Conservation (phyloP, 1,139 yeast genomes). For the Saccharomyces hybrid region DNA sequence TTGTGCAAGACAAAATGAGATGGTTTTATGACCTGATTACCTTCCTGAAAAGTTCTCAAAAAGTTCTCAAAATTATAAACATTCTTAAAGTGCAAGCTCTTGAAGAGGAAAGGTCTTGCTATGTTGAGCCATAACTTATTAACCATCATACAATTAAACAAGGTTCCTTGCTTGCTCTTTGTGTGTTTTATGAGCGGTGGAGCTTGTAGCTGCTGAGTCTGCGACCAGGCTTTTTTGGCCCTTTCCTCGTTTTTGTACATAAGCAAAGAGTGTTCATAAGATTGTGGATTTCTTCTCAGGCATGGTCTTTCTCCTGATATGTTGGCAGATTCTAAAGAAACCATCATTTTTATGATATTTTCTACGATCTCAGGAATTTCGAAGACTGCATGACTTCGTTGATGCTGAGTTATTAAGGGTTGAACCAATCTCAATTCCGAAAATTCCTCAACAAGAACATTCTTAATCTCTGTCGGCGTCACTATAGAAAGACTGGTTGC, state of each 20-base stretch:
- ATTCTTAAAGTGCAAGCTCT: conserved; percentile 48
- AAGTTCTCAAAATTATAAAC: conserved; percentile 44
- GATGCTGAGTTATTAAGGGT: not conserved
- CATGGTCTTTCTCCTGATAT: conserved; percentile 44
- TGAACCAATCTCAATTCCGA: conserved; percentile 8
- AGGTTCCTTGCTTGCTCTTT: conserved; percentile 22
- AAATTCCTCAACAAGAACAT: conserved; percentile 6
- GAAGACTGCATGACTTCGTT: conserved; percentile 44
- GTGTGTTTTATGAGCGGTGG: conserved; percentile 1
- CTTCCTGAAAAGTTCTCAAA: conserved; percentile 15
- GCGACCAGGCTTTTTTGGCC: conserved; percentile 48
- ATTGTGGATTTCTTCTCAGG: conserved; percentile 57
- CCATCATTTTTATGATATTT: conserved; percentile 54
- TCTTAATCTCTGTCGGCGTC: not conserved
- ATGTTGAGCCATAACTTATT: conserved; percentile 57
- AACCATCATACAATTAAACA: conserved; percentile 60
- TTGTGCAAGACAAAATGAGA: conserved; percentile 46
- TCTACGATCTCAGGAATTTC: conserved; percentile 69
- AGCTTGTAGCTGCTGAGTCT: conserved; percentile 12
- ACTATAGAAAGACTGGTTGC: not conserved
- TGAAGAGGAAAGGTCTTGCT: conserved; percentile 48
- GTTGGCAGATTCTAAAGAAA: conserved; percentile 33
- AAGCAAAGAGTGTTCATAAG: conserved; percentile 53
- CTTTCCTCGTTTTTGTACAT: conserved; percentile 47
- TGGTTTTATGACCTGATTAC: conserved; percentile 28